phyloP scores from a whole-genome alignment of 2,329 filamentous ascomycete genomes.

The Ascochyta fabae region DNA sequence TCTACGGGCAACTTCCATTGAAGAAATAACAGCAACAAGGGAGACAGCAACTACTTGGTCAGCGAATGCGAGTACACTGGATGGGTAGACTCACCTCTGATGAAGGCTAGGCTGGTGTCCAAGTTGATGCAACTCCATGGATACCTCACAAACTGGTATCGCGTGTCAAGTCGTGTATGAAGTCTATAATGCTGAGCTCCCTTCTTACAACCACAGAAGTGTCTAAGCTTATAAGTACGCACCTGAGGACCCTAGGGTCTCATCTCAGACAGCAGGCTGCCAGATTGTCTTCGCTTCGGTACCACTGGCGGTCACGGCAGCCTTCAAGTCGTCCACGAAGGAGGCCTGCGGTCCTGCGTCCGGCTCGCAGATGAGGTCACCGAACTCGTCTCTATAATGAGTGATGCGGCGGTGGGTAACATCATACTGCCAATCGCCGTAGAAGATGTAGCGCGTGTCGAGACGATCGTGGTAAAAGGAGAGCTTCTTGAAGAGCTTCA shows the following conservation, averaged over 20 bases:
- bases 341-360: slow-evolving; percentile 22
- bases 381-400: slow-evolving; percentile 23
- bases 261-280: not conserved
- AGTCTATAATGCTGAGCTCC: not conserved
- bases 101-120: not conserved
- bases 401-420: slow-evolving; percentile 19
- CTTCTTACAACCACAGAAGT: not conserved
- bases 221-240: not conserved
- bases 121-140: not conserved
- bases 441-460: slow-evolving; percentile 21
- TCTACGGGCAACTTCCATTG: not conserved
- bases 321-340: slow-evolving; percentile 23
- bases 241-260: not conserved
- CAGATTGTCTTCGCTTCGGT: not conserved
- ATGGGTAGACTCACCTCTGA: not conserved
- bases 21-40: not conserved
- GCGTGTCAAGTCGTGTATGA: too few relatives aligned
- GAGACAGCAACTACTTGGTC: not conserved
- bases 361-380: slow-evolving; percentile 16
- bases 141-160: not conserved
- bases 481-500: slow-evolving; percentile 11
- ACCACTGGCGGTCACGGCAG: slow-evolving; percentile 7
- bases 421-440: slow-evolving; percentile 31
- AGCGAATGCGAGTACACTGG: not conserved
- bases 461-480: slow-evolving; percentile 21